These are phyloP conservation scores for Corynascus novoguineensis DNA, from an alignment of 495 filamentous ascomycete species.

Conservation along the genomic window DNA sequence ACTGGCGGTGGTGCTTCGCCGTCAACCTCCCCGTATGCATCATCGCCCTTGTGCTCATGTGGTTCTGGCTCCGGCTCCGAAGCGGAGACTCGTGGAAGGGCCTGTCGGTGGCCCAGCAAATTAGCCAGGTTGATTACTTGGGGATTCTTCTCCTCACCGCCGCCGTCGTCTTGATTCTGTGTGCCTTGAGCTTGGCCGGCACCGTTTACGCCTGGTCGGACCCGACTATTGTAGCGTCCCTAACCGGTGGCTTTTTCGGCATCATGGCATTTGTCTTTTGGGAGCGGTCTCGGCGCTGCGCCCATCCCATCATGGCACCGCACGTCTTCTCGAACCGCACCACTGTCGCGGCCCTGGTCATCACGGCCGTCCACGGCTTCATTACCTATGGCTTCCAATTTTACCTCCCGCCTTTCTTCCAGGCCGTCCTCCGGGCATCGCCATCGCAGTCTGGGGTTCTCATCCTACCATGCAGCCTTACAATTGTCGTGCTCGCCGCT, in stretches of 20 bases:
- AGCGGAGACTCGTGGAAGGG: too few relatives aligned
- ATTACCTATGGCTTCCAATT: slow-evolving; percentile 35
- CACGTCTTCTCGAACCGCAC: slow-evolving; percentile 31
- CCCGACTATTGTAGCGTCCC: slow-evolving; percentile 25
- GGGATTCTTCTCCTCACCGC: slow-evolving; percentile 29
- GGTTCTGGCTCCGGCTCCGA: slow-evolving; percentile 29
- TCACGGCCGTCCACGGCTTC: slow-evolving; percentile 24
- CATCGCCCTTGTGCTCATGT: slow-evolving; percentile 23
- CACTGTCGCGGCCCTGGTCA: slow-evolving; percentile 17
- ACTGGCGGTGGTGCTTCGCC: slow-evolving; percentile 38
- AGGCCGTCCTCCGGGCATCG: slow-evolving; percentile 31
- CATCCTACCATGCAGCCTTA: slow-evolving; percentile 35
- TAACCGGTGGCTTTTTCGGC: slow-evolving; percentile 20
- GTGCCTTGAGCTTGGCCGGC: slow-evolving; percentile 21
- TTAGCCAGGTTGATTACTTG: slow-evolving; percentile 27
- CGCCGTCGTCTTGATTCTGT: slow-evolving; percentile 24
- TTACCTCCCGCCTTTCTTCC: slow-evolving; percentile 49
- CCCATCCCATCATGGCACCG: slow-evolving; percentile 28
- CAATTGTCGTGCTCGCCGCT: slow-evolving; percentile 26
- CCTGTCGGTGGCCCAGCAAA: too few relatives aligned
- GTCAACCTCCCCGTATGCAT: slow-evolving; percentile 29
- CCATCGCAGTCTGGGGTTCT: slow-evolving; percentile 35
- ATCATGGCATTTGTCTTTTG: slow-evolving; percentile 21
- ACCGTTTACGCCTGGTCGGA: slow-evolving; percentile 25
- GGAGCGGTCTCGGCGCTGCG: slow-evolving; percentile 19